A percentile compares a stretch with the other conserved stretches of the same genome.
Conservation (phyloP, 2,329 filamentous ascomycete species). For the Talaromyces sp. region DNA sequence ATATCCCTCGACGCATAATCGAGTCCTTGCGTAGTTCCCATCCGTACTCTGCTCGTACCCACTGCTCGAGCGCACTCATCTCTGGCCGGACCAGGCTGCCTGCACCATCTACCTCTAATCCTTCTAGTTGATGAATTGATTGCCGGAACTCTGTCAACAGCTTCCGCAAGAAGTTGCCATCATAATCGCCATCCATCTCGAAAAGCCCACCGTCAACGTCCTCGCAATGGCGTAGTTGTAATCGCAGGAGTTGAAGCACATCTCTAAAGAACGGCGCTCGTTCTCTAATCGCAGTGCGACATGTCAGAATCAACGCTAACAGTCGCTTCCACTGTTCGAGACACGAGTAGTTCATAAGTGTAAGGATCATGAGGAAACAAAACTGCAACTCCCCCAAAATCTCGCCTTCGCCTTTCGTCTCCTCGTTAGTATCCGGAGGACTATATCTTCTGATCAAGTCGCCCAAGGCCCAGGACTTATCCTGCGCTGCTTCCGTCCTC, state of each 20-base stretch:
- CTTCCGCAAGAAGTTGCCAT: constrained; percentile 48
- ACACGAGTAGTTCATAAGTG: constrained; percentile 61
- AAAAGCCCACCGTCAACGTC: constrained; percentile 59
- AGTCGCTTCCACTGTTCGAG: constrained; percentile 62
- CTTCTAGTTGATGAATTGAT: constrained; percentile 37
- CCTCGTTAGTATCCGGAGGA: constrained; percentile 11
- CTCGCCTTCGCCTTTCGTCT: constrained; percentile 33
- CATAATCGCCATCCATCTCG: constrained; percentile 50
- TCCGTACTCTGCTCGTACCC: constrained; percentile 50
- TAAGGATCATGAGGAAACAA: constrained; percentile 58
- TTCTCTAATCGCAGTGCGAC: constrained; percentile 46
- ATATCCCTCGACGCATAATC: constrained; percentile 52
- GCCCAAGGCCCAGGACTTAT: constrained; percentile 57
- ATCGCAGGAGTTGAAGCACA: constrained; percentile 45
- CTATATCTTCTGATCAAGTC: constrained; percentile 44
- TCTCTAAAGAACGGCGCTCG: constrained; percentile 49
- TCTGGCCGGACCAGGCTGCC: constrained; percentile 26
- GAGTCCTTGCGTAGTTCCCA: constrained; percentile 53
- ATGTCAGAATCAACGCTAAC: constrained; percentile 54
- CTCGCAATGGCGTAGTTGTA: constrained; percentile 53
- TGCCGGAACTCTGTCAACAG: constrained; percentile 51
- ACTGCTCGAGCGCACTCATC: constrained; percentile 52
- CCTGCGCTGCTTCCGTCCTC: constrained; percentile 57
- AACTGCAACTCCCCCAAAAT: constrained; percentile 58
- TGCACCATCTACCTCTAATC: neutral